Evolutionary conservation across 106 monocot genomes (phyloP).

Genomic region (Phalaenopsis aphrodite): DNA sequence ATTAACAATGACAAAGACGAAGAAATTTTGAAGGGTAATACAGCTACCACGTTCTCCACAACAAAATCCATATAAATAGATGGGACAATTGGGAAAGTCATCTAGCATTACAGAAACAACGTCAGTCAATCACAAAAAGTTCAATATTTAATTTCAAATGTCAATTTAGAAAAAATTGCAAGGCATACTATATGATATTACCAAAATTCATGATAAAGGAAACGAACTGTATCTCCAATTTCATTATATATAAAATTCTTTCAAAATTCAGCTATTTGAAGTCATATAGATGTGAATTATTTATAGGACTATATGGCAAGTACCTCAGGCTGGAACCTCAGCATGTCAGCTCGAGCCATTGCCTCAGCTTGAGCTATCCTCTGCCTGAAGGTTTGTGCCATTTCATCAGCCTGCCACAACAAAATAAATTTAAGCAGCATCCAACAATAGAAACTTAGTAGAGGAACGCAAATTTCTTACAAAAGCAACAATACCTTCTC

Average conservation of each 20-base stretch:
- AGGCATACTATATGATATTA: background rate
- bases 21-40: background rate
- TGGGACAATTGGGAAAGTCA: no score
- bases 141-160: background rate
- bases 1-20: background rate
- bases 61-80: no score
- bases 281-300: background rate
- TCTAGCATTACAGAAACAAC: background rate
- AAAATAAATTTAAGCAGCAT: background rate
- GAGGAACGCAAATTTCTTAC: background rate
- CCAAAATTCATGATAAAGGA: background rate
- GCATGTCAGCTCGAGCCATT: conserved; percentile 98
- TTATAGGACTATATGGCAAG: background rate
- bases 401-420: conserved; percentile 78
- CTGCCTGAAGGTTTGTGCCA: conserved; percentile 94
- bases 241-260: background rate
- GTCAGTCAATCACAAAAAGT: background rate
- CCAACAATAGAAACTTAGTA: background rate
- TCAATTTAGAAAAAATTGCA: background rate
- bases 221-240: background rate
- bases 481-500: conserved; percentile 59
- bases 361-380: conserved; percentile 99
- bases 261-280: background rate
- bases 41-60: no score
- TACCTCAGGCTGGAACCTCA: conserved; percentile 99